Evolutionary conservation across 208 protist species (phyloP), one percentile per base, ranked within the genome.

Genomic region (Naegleria gruberi): DNA sequence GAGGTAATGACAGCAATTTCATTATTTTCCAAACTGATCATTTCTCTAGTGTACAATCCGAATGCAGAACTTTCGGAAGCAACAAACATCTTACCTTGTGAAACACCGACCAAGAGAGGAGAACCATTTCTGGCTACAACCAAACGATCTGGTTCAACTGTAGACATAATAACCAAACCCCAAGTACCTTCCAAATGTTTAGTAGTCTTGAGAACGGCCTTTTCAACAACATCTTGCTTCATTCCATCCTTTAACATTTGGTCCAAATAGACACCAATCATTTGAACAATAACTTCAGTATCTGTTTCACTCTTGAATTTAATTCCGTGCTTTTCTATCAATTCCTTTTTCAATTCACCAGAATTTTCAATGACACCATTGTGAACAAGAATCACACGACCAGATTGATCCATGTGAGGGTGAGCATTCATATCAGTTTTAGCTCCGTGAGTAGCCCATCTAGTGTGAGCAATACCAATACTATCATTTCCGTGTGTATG

Each of bases 351-450:
- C 41, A 98, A 91, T 30, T 91, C 91, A 74, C 93, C 92, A 89
- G 95, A 97, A 95, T 99, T 99, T 45, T 96, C 97, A 91, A 98
- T 97, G 89, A 99, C 98, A 55, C 98, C 98, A 91, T 98, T 99
- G 95, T 98, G 97, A 84, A 98, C 96, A 4, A 98, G 92, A 4
- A 93, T 92, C 84, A 99, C 97, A 77, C 93, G 85, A 47, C 92
- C 91, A 17, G 93, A 89, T 3, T 74, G 26, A 87, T 96, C 95
- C 91, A 94, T 96, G 77, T 93, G 84, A 37, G 98, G 98, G 91
- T 98, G 98, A 86, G 96, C 95, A 92, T 99, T 99, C n/a, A 87
- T n/a, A 88, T 96, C 94, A 43, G 93, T 95, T 12, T 97, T 97
- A 34, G 90, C 93, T 45, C 98, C 98, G 93, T 99, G 97, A 12